Base-by-base conservation (phyloP, 495 filamentous ascomycete species). In the Amorphotheca resinae region DNA sequence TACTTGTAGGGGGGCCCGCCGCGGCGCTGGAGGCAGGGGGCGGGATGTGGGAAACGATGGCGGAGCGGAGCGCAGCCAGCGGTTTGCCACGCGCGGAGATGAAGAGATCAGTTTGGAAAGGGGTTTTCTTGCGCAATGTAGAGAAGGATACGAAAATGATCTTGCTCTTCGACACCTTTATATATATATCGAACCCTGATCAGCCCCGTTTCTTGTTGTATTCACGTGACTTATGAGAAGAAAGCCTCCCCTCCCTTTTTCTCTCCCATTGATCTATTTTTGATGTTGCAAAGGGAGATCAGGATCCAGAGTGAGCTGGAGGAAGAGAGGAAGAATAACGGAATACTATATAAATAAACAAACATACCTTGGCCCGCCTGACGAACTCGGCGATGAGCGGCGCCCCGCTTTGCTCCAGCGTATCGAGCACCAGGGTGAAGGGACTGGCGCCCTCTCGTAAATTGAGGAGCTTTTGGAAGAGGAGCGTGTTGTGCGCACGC, bases 341-440 rank as follows among this genome's bases (percentile, higher is more conserved):
- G n/a, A n/a, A n/a, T n/a, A n/a, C n/a, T n/a, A n/a, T n/a, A n/a
- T n/a, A n/a, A n/a, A n/a, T n/a, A n/a, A n/a, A n/a, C n/a, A n/a
- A n/a, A 49, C 65, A 45, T 56, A 84, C 84, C 63, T 82, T 85
- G 31, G 84, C 84, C 52, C 84, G 69, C 42, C 65, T 65, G 28
- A 85, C 76, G 55, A 86, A 87, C 60, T 93, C 84, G 17, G 65
- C 62, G 2, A 89, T 46, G 25, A 95, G 59, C 4, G 80, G 82
- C 18, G 64, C 70, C 9, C 77, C 82, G 17, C 80, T 77, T 61
- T 95, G 89, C 60, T 93, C 87, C 30, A 95, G 60, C 12, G 73
- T 82, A 63, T 95, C 89, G 41, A 91, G 67, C 6, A 96, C 62
- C 21, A 95, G 60, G 0, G 88, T 94, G 36, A 96, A 77, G 1